Conservation (phyloP, 2,329 filamentous ascomycete species). For the Chrysoporthe puriensis region DNA sequence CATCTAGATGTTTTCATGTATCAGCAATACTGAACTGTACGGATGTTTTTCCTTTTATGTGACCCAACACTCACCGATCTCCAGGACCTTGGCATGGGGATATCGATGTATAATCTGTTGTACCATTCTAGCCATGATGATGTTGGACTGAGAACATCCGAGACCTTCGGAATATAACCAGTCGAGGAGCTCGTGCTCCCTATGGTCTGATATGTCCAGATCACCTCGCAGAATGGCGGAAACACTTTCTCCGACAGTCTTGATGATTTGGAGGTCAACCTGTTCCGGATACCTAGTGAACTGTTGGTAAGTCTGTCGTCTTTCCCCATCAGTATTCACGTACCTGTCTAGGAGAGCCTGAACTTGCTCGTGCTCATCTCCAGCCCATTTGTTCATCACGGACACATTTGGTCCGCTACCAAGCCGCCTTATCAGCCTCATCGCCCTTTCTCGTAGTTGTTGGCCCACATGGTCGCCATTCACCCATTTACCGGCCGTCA, state of each 20-base stretch:
- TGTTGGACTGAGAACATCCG: neutral
- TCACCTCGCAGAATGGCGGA: neutral
- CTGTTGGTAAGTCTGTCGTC: too few relatives aligned
- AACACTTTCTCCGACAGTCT: neutral
- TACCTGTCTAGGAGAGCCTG: neutral
- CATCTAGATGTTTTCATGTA: conserved; percentile 23
- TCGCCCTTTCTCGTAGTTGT: neutral
- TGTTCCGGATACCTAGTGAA: neutral
- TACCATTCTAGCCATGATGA: neutral
- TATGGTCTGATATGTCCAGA: neutral
- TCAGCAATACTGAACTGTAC: neutral
- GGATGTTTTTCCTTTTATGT: neutral
- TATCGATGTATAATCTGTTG: neutral
- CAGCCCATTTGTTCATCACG: neutral
- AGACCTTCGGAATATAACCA: neutral
- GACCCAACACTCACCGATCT: conserved; percentile 26
- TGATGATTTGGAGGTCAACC: neutral
- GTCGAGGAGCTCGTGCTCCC: neutral
- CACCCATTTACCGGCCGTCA: neutral
- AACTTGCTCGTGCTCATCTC: neutral
- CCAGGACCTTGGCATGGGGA: conserved; percentile 8
- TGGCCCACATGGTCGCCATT: neutral
- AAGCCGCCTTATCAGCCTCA: neutral
- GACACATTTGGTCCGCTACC: neutral
- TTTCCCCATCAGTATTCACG: neutral